These are phyloP conservation scores for Saturnispora mendoncae DNA, from an alignment of 805 yeast species.

Conservation along the genomic window DNA sequence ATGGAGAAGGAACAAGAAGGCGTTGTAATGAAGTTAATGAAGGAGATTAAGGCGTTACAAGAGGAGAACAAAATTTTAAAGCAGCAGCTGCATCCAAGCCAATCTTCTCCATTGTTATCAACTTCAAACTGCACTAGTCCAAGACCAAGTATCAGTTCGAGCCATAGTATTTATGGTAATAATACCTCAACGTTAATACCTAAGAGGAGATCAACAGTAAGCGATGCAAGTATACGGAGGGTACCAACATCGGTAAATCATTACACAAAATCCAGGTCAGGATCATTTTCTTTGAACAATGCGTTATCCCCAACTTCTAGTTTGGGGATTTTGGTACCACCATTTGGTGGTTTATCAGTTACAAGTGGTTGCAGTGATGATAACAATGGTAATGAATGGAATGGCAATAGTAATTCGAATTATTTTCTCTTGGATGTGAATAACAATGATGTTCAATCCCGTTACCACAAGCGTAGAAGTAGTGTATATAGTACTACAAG, in stretches of 20 bases:
- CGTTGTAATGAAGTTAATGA: constrained; percentile 56
- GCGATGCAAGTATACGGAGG: constrained; percentile 21
- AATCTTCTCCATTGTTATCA: constrained; percentile 18
- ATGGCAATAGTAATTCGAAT: background rate
- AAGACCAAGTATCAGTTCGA: constrained; percentile 7
- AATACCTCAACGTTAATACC: background rate
- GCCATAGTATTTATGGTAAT: constrained; percentile 1
- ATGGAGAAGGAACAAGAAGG: constrained; percentile 76
- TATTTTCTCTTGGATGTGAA: background rate
- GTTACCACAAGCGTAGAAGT: background rate
- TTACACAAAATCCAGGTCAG: constrained; percentile 10
- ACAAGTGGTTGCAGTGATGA: too few species aligned
- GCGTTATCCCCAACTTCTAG: constrained; percentile 1
- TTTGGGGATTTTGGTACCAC: constrained; percentile 5
- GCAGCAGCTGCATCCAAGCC: constrained; percentile 20
- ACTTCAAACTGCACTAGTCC: constrained; percentile 5
- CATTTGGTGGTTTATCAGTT: constrained; percentile 2
- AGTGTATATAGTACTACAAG: constrained; percentile 2
- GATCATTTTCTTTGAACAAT: constrained; percentile 7
- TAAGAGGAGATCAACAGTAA: constrained; percentile 22
- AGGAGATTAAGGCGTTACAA: constrained; percentile 46
- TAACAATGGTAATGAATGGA: background rate
- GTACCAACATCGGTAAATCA: constrained; percentile 11
- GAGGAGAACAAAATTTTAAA: constrained; percentile 42
- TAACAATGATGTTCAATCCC: background rate